A percentile compares a stretch with the other conserved stretches of the same genome.
Conservation (phyloP, 2,329 filamentous ascomycete genomes). For the Aspergillus sp. region DNA sequence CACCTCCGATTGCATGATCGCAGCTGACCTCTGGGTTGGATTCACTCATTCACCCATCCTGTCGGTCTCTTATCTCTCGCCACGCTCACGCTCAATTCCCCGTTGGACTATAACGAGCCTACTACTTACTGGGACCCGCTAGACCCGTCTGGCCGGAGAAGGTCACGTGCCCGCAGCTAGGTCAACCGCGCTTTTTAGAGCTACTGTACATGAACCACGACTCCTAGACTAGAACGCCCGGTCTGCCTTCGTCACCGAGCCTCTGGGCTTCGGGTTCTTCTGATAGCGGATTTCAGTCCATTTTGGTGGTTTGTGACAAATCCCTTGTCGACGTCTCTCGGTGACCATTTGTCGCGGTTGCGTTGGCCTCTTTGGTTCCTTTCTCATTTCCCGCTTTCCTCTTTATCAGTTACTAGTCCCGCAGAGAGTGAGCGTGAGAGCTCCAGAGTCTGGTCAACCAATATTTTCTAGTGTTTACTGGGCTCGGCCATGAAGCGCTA, state of each 20-base stretch:
- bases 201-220: conserved; percentile 20
- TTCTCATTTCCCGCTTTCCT: neutral
- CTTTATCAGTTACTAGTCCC: neutral
- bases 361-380: neutral
- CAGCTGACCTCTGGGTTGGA: neutral
- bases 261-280: conserved; percentile 2
- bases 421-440: neutral
- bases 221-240: conserved; percentile 16
- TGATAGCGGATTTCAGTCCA: neutral
- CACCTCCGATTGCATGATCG: neutral
- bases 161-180: conserved; percentile 23
- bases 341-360: neutral
- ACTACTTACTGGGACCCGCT: neutral
- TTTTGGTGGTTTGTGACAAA: neutral
- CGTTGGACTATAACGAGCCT: neutral
- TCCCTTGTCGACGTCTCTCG: neutral
- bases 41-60: neutral
- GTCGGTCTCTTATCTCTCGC: neutral
- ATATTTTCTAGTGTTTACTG: neutral
- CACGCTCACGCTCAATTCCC: neutral
- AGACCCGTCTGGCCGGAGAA: conserved; percentile 1
- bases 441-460: neutral
- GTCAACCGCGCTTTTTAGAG: conserved; percentile 23
- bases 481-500: conserved; percentile 19
- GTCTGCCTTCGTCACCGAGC: conserved; percentile 13